Conservation (phyloP, 2,329 filamentous ascomycete species). For the Venturia oleaginea region DNA sequence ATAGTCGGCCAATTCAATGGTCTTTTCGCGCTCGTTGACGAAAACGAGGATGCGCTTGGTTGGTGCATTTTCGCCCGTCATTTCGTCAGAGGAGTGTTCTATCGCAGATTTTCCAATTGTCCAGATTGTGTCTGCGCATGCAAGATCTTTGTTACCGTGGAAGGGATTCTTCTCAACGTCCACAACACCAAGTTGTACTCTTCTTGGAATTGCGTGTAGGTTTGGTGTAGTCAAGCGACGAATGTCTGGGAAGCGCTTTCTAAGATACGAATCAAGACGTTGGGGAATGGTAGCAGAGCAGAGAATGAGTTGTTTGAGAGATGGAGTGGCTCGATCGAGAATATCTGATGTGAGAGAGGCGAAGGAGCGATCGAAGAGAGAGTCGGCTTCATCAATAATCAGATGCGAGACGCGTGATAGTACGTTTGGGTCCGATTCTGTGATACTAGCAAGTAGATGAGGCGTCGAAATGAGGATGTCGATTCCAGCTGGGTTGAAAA, state of each 20-base stretch:
- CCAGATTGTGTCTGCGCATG: constrained; percentile 92
- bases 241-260: constrained; percentile 72
- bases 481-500: constrained; percentile 73
- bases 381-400: constrained; percentile 92
- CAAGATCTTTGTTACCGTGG: constrained; percentile 82
- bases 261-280: constrained; percentile 78
- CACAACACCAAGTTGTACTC: constrained; percentile 87
- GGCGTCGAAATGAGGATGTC: constrained; percentile 84
- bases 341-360: constrained; percentile 72
- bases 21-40: constrained; percentile 90
- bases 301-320: constrained; percentile 75
- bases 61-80: constrained; percentile 18
- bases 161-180: constrained; percentile 91
- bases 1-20: constrained; percentile 69
- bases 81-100: constrained; percentile 40
- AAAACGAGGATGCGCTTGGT: constrained; percentile 82
- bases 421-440: constrained; percentile 81
- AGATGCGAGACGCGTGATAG: constrained; percentile 85
- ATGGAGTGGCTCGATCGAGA: constrained; percentile 71
- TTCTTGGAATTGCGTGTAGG: constrained; percentile 86
- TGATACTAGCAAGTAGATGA: constrained; percentile 80
- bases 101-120: constrained; percentile 72
- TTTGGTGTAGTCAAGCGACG: constrained; percentile 86
- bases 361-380: constrained; percentile 89
- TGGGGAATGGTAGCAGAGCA: constrained; percentile 95